Evolutionary conservation across 495 filamentous ascomycete species (phyloP).

Genomic region (Neurospora sp.): DNA sequence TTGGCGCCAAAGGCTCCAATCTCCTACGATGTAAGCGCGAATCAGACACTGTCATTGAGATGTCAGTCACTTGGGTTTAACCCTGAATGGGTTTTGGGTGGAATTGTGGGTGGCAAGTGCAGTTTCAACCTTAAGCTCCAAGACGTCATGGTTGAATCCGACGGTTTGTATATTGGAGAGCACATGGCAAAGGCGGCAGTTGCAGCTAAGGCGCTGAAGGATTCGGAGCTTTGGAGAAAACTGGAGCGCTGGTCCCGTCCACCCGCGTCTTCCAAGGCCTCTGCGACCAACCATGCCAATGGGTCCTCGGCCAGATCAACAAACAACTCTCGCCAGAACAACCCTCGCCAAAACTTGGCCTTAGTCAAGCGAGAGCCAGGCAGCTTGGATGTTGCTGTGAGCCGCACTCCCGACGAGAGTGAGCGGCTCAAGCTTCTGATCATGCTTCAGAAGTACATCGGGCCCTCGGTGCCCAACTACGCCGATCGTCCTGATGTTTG

Average conservation of each 20-base stretch:
- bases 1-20: neutral
- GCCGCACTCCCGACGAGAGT: neutral
- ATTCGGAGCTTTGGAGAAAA: neutral
- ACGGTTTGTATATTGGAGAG: neutral
- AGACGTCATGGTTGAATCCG: neutral
- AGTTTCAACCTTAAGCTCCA: slow-evolving; percentile 5
- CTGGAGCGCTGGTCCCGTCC: neutral
- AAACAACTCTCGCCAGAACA: neutral
- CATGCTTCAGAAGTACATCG: neutral
- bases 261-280: too few relatives aligned
- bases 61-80: slow-evolving; percentile 26
- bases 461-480: slow-evolving; percentile 1
- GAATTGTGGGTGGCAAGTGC: neutral
- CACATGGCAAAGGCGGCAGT: neutral
- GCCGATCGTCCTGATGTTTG: slow-evolving; percentile 5
- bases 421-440: slow-evolving; percentile 2
- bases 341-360: neutral
- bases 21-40: neutral
- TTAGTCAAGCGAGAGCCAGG: neutral
- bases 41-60: slow-evolving; percentile 3
- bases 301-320: neutral
- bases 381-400: neutral
- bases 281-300: neutral
- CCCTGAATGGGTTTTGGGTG: slow-evolving; percentile 4
- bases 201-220: slow-evolving; percentile 6